phyloP scores from a whole-genome alignment of 495 filamentous ascomycete species.

The Hypomontagnella submonticulosa region DNA sequence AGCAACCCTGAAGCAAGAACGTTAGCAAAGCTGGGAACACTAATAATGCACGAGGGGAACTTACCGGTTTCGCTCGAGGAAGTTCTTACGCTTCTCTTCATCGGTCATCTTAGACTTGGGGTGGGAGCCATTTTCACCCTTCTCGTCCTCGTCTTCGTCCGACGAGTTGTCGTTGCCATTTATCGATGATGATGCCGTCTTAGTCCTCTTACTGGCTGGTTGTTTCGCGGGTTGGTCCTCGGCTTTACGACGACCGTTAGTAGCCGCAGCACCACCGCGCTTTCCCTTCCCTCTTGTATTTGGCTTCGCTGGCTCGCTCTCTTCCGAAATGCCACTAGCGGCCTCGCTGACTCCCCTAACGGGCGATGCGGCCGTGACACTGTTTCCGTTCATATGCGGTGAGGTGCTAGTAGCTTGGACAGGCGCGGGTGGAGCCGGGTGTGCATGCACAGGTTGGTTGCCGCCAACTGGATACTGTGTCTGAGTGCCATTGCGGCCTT shows the following conservation, averaged over 20 bases:
- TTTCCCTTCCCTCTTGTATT: constrained; percentile 76
- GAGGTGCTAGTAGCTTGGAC: constrained; percentile 62
- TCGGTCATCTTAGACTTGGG: constrained; percentile 92
- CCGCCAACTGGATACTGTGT: constrained; percentile 64
- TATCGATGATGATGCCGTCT: constrained; percentile 59
- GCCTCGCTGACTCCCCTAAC: constrained; percentile 72
- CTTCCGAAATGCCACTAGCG: constrained; percentile 77
- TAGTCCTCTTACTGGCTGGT: constrained; percentile 75
- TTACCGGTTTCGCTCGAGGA: constrained; percentile 94
- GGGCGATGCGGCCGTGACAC: constrained; percentile 55
- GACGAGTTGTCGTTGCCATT: constrained; percentile 60
- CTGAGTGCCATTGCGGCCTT: constrained; percentile 68
- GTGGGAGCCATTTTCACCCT: constrained; percentile 49
- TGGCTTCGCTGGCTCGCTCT: constrained; percentile 71
- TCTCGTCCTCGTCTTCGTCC: constrained; percentile 65
- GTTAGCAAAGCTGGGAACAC: constrained; percentile 41
- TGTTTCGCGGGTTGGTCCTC: constrained; percentile 77
- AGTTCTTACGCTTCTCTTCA: constrained; percentile 98
- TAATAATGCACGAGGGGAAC: constrained; percentile 46
- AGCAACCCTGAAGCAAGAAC: constrained; percentile 73
- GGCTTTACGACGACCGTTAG: constrained; percentile 79
- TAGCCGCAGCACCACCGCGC: constrained; percentile 58
- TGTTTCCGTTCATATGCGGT: constrained; percentile 61
- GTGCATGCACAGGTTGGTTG: constrained; percentile 57
- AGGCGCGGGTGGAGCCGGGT: constrained; percentile 44